These are phyloP conservation scores for Coemansia sp. DNA, from an alignment of 192 early-diverging fungal species.

Conservation along the genomic window DNA sequence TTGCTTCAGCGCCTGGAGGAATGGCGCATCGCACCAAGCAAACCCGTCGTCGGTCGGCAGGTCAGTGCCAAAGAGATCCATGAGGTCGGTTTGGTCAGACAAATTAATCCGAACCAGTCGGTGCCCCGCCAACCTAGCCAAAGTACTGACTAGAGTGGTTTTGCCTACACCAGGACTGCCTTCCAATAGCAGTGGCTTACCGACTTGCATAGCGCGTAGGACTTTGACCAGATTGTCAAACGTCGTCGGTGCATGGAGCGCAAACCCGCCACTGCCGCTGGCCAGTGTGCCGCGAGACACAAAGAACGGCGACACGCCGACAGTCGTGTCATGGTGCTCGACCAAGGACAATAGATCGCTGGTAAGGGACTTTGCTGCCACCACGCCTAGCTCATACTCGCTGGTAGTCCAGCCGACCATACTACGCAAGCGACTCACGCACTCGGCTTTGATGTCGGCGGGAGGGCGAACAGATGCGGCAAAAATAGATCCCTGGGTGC, in stretches of 20 bases:
- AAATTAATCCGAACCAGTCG: constrained; percentile 93
- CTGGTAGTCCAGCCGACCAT: constrained; percentile 32
- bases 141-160: constrained; percentile 82
- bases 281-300: constrained; percentile 55
- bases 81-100: constrained; percentile 97
- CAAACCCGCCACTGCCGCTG: constrained; percentile 67
- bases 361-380: constrained; percentile 12
- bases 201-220: constrained; percentile 86
- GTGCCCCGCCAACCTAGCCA: constrained; percentile 82
- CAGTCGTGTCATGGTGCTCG: constrained; percentile 26
- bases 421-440: constrained; percentile 52
- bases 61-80: constrained; percentile 98
- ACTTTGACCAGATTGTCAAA: constrained; percentile 82
- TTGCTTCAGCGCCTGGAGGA: constrained; percentile 91
- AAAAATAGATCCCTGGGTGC: constrained; percentile 68
- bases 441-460: constrained; percentile 34
- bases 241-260: constrained; percentile 90
- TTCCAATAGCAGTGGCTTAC: constrained; percentile 92
- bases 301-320: constrained; percentile 83
- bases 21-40: constrained; percentile 97
- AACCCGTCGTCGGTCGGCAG: constrained; percentile 89
- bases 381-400: constrained; percentile 34
- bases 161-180: constrained; percentile 99
- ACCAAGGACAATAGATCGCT: neutral
- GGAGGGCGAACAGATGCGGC: constrained; percentile 17